These are phyloP conservation scores for Colletotrichum lini DNA, from an alignment of 2,329 filamentous ascomycete species.

Conservation along the genomic window DNA sequence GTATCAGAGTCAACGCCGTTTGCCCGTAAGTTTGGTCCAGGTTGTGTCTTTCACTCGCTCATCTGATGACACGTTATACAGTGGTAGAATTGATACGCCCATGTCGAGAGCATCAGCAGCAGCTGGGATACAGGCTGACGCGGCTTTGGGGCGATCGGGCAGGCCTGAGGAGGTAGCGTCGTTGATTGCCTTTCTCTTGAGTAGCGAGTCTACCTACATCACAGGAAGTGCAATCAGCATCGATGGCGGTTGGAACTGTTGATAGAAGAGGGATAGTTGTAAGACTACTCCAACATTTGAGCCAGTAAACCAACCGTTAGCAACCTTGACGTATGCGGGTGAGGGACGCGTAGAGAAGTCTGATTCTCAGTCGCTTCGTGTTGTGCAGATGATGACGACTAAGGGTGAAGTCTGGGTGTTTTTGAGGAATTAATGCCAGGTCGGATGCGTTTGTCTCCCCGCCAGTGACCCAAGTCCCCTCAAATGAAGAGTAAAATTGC, in stretches of 20 bases:
- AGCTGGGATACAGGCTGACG: constrained; percentile 39
- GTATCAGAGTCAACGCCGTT: constrained; percentile 49
- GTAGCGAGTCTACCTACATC: constrained; percentile 49
- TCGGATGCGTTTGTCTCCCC: too few relatives aligned
- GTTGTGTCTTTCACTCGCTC: not conserved
- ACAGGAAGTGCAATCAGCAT: constrained; percentile 45
- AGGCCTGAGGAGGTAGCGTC: constrained; percentile 47
- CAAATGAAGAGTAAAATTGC: too few relatives aligned
- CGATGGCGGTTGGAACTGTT: constrained; percentile 50
- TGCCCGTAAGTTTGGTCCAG: constrained; percentile 46
- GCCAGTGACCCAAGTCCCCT: too few relatives aligned
- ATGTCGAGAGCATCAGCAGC: constrained; percentile 45
- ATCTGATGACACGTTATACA: not conserved
- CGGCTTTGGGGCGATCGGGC: constrained; percentile 45
- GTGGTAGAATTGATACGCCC: constrained; percentile 50
- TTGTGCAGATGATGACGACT: too few relatives aligned
- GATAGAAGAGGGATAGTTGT: not conserved
- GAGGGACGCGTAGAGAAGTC: too few relatives aligned
- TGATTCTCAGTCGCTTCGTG: too few relatives aligned
- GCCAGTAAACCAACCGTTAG: too few relatives aligned
- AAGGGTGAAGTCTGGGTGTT: too few relatives aligned
- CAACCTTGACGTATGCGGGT: too few relatives aligned
- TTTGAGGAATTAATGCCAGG: too few relatives aligned
- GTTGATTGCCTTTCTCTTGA: constrained; percentile 49
- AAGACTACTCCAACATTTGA: not conserved